phyloP scores from a whole-genome alignment of 495 filamentous ascomycete species.

The Aspergillus biplanus region DNA sequence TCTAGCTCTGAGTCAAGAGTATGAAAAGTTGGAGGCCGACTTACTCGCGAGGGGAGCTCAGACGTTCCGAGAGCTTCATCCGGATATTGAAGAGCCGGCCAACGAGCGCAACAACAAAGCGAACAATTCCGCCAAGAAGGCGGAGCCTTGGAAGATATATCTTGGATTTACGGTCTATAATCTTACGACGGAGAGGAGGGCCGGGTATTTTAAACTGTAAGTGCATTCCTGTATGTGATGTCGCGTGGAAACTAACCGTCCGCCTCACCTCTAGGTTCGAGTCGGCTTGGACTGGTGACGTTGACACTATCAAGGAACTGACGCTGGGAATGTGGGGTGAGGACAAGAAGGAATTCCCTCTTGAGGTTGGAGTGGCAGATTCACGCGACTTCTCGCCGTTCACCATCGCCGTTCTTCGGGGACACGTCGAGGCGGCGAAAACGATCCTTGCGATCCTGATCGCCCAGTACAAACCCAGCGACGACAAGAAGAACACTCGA shows the following conservation, averaged over 20 bases:
- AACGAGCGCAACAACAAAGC: slow-evolving; percentile 7
- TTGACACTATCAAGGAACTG: slow-evolving; percentile 53
- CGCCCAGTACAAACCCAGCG: slow-evolving; percentile 62
- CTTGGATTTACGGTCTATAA: slow-evolving; percentile 55
- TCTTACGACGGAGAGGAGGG: slow-evolving; percentile 52
- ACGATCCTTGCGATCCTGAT: slow-evolving; percentile 66
- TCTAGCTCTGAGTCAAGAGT: slow-evolving; percentile 47
- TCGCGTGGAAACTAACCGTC: slow-evolving; percentile 16
- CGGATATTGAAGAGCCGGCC: slow-evolving; percentile 40
- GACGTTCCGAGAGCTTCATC: slow-evolving; percentile 64
- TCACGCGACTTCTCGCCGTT: slow-evolving; percentile 54
- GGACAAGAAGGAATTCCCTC: slow-evolving; percentile 48
- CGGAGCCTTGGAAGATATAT: slow-evolving; percentile 43
- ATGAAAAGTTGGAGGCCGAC: slow-evolving; percentile 54
- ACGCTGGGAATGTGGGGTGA: slow-evolving; percentile 51
- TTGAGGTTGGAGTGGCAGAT: slow-evolving; percentile 64
- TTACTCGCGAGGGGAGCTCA: slow-evolving; percentile 64
- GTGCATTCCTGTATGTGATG: neutral
- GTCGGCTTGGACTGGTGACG: slow-evolving; percentile 69
- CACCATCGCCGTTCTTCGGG: slow-evolving; percentile 63
- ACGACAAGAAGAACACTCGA: slow-evolving; percentile 41
- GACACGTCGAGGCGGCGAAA: slow-evolving; percentile 62
- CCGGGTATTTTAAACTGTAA: slow-evolving; percentile 61
- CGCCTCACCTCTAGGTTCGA: slow-evolving; percentile 54
- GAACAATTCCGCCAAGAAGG: slow-evolving; percentile 5